Base-by-base conservation (phyloP, 2,329 filamentous ascomycete genomes). In the Aspergillus pseudoviridinutans region DNA sequence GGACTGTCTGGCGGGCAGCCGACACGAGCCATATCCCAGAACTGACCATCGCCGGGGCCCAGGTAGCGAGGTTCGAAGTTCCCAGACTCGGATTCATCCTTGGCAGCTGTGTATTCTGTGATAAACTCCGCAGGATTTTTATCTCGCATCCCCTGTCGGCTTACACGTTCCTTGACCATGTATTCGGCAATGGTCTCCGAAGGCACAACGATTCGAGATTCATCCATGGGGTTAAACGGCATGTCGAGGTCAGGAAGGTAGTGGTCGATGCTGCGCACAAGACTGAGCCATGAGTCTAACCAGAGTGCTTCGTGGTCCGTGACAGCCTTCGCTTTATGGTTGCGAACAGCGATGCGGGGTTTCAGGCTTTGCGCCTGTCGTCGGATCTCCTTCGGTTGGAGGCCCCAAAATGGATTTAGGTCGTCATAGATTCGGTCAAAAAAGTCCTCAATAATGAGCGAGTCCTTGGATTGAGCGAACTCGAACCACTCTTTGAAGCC, bases 371-470 rank as follows among this genome's bases (percentile, higher is more conserved):
- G 70, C 3, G 78, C 76, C 55, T 76, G 72, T 50, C 71, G 68
- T 3, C 77, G 75, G 27, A 82, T 74, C 27, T 74, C 66, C 42
- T 66, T 66, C 3, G 80, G 70, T 3, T 72, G 60, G 1, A 81
- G 56, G 5, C 72, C 79, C 80, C 80, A 82, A 60, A 80, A 82
- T 0, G 80, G 79, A 28, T 67, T 71, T 27, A 82, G 52, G 55
- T 82, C 80, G 56, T 78, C 65, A 63, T 82, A 80, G 9, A 82
- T 79, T 58, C 78, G 78, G 58, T 82, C 79, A 61, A 80, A 82
- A 59, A 80, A 78, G 6, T 79, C 76, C 62, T 82, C 80, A 4
- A 82, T 68, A 1, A 82, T 69, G 29, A 81, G 41, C 1, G 77
- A 74, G 52, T 76, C 66, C 49, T 76, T 66, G 10, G 71, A 68